phyloP scores from a whole-genome alignment of 1,139 yeast species.

The Kodamaea fungicola region DNA sequence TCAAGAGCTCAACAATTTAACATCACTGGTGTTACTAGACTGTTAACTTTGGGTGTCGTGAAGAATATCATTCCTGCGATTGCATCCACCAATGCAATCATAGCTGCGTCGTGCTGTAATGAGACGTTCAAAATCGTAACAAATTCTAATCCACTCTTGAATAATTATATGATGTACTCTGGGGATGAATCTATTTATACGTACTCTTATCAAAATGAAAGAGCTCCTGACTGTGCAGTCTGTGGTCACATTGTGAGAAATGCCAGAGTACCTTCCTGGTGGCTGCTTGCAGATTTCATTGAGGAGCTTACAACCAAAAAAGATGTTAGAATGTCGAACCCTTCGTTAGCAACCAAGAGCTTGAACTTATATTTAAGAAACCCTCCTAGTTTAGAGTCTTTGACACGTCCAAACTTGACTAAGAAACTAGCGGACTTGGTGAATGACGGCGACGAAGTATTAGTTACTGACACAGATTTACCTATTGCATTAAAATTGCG shows the following conservation, averaged over 20 bases:
- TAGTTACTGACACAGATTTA: conserved; percentile 54
- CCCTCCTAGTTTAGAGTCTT: conserved; percentile 49
- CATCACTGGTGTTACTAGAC: conserved; percentile 70
- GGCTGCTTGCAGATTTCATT: conserved; percentile 49
- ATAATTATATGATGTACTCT: conserved; percentile 84
- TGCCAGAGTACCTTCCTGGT: conserved; percentile 31
- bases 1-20: conserved; percentile 61
- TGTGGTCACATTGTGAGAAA: conserved; percentile 55
- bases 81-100: conserved; percentile 89
- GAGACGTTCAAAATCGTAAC: conserved; percentile 82
- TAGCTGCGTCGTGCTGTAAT: conserved; percentile 88
- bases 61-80: conserved; percentile 92
- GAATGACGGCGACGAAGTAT: conserved; percentile 45
- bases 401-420: conserved; percentile 46
- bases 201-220: conserved; percentile 63
- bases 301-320: conserved; percentile 30
- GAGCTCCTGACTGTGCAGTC: conserved; percentile 64
- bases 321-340: conserved; percentile 43
- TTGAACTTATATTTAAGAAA: conserved; percentile 46
- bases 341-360: conserved; percentile 48
- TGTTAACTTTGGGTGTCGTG: conserved; percentile 79
- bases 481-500: conserved; percentile 40
- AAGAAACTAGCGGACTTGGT: conserved; percentile 37
- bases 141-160: conserved; percentile 60
- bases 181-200: conserved; percentile 78